Percentiles rank a stretch among this genome's conserved stretches.
Evolutionary conservation across 163 green algal genomes (phyloP).

Genomic region (Chlorella variabilis): DNA sequence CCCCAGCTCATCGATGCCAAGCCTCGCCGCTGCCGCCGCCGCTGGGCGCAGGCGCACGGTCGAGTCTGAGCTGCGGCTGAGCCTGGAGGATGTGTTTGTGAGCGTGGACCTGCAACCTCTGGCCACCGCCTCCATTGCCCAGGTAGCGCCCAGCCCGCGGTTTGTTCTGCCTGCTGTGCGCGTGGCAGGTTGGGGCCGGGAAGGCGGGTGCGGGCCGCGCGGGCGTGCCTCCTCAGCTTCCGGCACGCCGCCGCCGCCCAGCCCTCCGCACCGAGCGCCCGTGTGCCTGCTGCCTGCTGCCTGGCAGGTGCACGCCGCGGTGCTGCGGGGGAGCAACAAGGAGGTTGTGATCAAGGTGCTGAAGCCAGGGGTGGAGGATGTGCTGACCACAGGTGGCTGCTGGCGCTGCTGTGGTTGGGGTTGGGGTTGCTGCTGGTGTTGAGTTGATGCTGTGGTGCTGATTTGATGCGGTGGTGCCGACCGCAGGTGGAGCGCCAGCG

Average conservation of each 20-base stretch:
- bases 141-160: constrained; percentile 55
- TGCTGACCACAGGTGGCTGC: constrained; percentile 66
- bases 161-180: too few species aligned
- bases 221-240: not conserved
- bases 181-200: too few species aligned
- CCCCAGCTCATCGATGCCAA: too few species aligned
- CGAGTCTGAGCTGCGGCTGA: constrained; percentile 72
- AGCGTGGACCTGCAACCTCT: constrained; percentile 85
- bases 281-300: not conserved
- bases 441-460: not conserved
- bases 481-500: too few species aligned
- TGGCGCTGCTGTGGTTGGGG: not conserved
- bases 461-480: too few species aligned
- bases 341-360: constrained; percentile 96
- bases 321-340: constrained; percentile 80
- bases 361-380: constrained; percentile 94
- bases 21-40: too few species aligned
- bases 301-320: constrained; percentile 80
- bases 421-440: not conserved
- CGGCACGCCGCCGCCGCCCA: not conserved
- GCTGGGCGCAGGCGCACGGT: constrained; percentile 66
- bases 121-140: constrained; percentile 89
- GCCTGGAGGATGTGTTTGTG: constrained; percentile 80
- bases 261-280: not conserved
- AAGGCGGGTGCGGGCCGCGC: too few species aligned